Base-by-base conservation (phyloP, 495 filamentous ascomycete species). In the Aspergillus cavernicola region DNA sequence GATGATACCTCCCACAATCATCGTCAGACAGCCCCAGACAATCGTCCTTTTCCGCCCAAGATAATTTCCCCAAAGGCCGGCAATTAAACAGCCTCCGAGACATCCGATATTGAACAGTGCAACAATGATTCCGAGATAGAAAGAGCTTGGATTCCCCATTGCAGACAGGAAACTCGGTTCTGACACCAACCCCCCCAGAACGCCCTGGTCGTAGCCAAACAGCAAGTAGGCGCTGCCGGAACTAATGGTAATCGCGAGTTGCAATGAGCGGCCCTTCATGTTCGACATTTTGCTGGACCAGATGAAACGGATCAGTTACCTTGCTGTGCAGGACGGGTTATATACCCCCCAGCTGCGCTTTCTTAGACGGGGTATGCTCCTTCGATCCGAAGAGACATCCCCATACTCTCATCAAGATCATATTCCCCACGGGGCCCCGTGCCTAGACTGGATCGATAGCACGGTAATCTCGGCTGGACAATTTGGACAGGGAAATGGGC, bases 1-100 rank as follows among this genome's bases (percentile, higher is more conserved):
- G 4, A 81, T 68, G 18, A 78, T 65, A 2, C 76, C 75, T 1
- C 76, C 79, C 28, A 81, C 54, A 24, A 61, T 70, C 75, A 81
- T 78, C 26, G 80, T 72, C 0, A 65, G 56, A 13, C 75, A 73
- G 6, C 74, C 75, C 23, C 71, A 48, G 15, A 74, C 48, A 40
- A 81, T 72, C 0, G 69, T 68, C 44, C 73, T 81, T 67, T 78
- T 78, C n/a, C 80, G 63, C 4, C 80, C 80, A 1, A 82, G 69
- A 4, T 56, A 54, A 53, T 81, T 80, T 24, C 82, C 80, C 28
- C 63, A 71, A 35, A 79, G 68, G 13, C 76, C 73, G 0, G 64
- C 24, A 18, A 53, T 41, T 3, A 42, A 8, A 44, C 55, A 58
- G 11, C 50, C 49, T 28, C 20, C 55, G 2, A 53, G 41, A 23